phyloP scores from a whole-genome alignment of 495 filamentous ascomycete genomes.

The Penicillium coffeae region DNA sequence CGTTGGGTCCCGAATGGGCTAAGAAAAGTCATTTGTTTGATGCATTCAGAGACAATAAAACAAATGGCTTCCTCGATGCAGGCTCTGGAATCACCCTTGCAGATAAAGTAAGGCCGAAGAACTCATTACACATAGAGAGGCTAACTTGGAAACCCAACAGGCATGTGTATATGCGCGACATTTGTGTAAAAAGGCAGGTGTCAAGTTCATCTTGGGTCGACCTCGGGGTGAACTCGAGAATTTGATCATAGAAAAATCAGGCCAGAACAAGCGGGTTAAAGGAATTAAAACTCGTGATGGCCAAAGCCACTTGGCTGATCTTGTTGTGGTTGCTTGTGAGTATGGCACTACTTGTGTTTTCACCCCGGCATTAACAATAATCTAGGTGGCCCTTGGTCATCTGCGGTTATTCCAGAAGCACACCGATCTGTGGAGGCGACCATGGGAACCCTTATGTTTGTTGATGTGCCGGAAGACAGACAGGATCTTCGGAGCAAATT shows the following conservation, averaged over 20 bases:
- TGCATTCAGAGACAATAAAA: conserved; percentile 9
- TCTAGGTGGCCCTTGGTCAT: conserved; percentile 13
- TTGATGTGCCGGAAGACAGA: conserved; percentile 6
- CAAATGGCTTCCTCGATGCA: conserved; percentile 15
- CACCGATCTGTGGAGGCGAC: conserved; percentile 13
- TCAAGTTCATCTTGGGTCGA: conserved; percentile 13
- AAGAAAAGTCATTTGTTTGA: conserved; percentile 15
- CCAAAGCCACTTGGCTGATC: conserved; percentile 8
- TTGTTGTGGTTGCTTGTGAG: conserved; percentile 16
- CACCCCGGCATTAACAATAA: conserved; percentile 2
- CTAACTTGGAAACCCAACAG: conserved; percentile 4
- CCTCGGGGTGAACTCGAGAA: conserved; percentile 11
- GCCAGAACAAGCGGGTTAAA: conserved; percentile 4
- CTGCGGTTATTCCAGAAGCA: conserved; percentile 12
- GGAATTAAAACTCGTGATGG: conserved; percentile 15
- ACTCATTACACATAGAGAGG: not conserved
- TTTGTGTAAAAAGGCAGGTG: conserved; percentile 15
- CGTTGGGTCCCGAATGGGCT: conserved; percentile 8
- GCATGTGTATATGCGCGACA: conserved; percentile 16
- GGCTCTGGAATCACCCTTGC: conserved; percentile 14
- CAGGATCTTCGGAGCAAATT: conserved; percentile 12
- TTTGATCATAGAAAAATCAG: conserved; percentile 2
- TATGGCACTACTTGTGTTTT: not conserved
- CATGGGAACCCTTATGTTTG: conserved; percentile 14
- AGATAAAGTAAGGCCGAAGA: conserved; percentile 8